Conservation (phyloP, 345 rosid species). For the Kandelia obovata region DNA sequence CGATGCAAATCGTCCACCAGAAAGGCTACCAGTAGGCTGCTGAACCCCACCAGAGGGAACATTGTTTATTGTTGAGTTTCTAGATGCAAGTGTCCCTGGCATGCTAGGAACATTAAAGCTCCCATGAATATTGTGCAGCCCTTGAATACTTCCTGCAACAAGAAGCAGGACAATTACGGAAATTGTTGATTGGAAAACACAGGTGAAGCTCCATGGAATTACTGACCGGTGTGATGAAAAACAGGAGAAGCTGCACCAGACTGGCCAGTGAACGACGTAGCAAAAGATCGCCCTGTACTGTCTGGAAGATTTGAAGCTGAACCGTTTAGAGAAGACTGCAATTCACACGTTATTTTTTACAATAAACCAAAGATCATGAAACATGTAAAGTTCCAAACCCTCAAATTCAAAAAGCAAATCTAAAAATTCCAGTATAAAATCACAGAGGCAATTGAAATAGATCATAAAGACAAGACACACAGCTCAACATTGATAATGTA, state of each 20-base stretch:
- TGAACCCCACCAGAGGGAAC: conserved; percentile 81
- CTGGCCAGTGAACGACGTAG: conserved; percentile 86
- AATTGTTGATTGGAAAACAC: background rate
- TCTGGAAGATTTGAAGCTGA: conserved; percentile 90
- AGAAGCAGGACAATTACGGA: conserved; percentile 10
- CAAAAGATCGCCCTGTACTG: conserved; percentile 60
- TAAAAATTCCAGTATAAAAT: background rate
- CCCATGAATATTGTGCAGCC: conserved; percentile 85
- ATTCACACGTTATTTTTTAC: conserved; percentile 8
- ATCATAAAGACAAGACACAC: background rate
- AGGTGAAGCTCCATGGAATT: conserved; percentile 11
- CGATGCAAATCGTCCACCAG: conserved; percentile 81
- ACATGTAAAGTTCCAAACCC: no score
- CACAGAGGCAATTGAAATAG: background rate
- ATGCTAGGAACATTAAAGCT: conserved; percentile 86
- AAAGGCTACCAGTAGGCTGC: conserved; percentile 83
- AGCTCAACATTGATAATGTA: background rate
- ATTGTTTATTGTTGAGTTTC: conserved; percentile 75
- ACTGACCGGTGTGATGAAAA: conserved; percentile 71
- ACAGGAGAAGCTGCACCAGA: conserved; percentile 87
- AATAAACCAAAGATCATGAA: background rate
- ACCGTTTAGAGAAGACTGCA: conserved; percentile 87
- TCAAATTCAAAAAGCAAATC: background rate
- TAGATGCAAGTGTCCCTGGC: conserved; percentile 82
- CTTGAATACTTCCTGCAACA: conserved; percentile 71